These are phyloP conservation scores for Oryza punctata DNA, from an alignment of 176 grass and related monocot species.

Conservation along the genomic window DNA sequence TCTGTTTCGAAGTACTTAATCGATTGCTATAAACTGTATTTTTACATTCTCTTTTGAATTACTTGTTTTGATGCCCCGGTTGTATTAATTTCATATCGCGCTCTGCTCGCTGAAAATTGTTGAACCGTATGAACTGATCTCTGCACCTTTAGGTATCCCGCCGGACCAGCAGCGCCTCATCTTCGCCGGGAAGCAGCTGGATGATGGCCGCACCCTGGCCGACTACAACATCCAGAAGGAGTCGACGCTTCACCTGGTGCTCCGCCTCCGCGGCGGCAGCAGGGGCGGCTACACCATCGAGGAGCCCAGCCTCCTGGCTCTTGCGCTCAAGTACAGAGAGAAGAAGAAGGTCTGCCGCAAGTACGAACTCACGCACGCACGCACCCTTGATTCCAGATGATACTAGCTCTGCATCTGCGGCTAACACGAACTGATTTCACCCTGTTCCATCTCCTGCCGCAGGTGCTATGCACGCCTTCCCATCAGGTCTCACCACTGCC, in stretches of 20 bases:
- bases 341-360: constrained; percentile 45
- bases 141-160: constrained; percentile 37
- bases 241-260: constrained; percentile 55
- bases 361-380: background rate
- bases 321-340: constrained; percentile 39
- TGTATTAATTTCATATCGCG: background rate
- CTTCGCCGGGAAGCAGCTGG: constrained; percentile 65
- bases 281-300: background rate
- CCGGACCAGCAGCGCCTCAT: constrained; percentile 65
- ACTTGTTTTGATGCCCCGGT: background rate
- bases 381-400: background rate
- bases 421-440: background rate
- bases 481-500: constrained; percentile 80
- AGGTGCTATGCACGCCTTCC: constrained; percentile 89
- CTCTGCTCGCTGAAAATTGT: background rate
- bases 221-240: constrained; percentile 68
- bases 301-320: constrained; percentile 18
- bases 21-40: too few relatives aligned
- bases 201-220: constrained; percentile 48
- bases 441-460: background rate
- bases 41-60: background rate
- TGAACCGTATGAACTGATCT: background rate
- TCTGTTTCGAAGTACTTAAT: too few relatives aligned
- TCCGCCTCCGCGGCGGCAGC: constrained; percentile 50
- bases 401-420: too few relatives aligned